Conservation (phyloP, 768 basidiomycete genomes). For the Hygrocybe punicea region DNA sequence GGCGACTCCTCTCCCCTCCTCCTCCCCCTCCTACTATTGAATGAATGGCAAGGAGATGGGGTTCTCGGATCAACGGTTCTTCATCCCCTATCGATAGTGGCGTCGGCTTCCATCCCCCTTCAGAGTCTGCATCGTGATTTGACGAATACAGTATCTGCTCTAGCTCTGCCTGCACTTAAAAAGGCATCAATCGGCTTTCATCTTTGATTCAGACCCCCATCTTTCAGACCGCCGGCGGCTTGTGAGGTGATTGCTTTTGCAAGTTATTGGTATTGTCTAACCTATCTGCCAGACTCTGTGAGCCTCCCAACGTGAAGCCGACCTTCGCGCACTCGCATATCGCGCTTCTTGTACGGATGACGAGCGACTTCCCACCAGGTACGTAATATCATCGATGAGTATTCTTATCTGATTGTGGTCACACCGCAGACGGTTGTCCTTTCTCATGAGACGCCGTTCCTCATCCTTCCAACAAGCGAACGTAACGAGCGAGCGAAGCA, state of each 20-base stretch:
- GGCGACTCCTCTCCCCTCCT: not conserved
- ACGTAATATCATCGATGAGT: slow-evolving; percentile 11
- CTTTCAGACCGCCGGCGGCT: not conserved
- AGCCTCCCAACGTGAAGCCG: slow-evolving; percentile 52
- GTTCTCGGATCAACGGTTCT: slow-evolving; percentile 2
- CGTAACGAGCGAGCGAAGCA: slow-evolving; percentile 71
- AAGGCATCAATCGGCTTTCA: not conserved
- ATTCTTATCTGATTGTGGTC: slow-evolving; percentile 9
- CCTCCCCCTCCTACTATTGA: not conserved
- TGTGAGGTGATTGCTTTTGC: slow-evolving; percentile 7
- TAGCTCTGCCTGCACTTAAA: not conserved
- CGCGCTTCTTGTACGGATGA: slow-evolving; percentile 69
- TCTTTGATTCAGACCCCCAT: not conserved
- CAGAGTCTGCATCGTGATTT: not conserved
- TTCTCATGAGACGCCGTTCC: slow-evolving; percentile 52
- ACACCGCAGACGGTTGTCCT: slow-evolving; percentile 27
- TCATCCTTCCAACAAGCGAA: slow-evolving; percentile 67
- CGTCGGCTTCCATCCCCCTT: not conserved
- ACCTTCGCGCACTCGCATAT: slow-evolving; percentile 61
- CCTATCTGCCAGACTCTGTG: slow-evolving; percentile 26
- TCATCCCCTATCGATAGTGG: slow-evolving; percentile 2
- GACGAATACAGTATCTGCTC: not conserved
- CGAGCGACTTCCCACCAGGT: slow-evolving; percentile 56
- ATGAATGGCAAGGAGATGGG: not conserved
- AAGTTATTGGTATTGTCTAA: not conserved